phyloP scores from a whole-genome alignment of 2,329 filamentous ascomycete species.

The Curvularia verruculosa region DNA sequence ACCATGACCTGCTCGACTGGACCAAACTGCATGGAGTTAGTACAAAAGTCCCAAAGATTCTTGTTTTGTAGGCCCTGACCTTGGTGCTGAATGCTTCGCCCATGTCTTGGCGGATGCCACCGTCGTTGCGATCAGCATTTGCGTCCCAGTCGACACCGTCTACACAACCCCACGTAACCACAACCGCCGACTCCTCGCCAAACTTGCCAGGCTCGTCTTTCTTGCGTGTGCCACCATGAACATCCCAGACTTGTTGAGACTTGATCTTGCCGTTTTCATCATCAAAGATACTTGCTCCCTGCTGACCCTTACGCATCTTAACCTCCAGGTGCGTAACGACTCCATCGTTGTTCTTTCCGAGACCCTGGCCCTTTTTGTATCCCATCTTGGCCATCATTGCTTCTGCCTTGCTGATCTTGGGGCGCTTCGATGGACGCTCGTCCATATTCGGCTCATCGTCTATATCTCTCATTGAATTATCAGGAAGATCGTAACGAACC shows the following conservation, averaged over 20 bases:
- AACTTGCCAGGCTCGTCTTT: conserved; percentile 46
- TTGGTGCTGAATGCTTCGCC: conserved; percentile 90
- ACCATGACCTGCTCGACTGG: conserved; percentile 81
- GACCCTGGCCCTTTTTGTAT: conserved; percentile 85
- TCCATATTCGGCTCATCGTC: conserved; percentile 22
- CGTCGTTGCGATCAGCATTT: conserved; percentile 69
- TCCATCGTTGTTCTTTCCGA: conserved; percentile 81
- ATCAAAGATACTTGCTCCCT: conserved; percentile 29
- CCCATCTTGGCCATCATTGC: conserved; percentile 93
- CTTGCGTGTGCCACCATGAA: conserved; percentile 72
- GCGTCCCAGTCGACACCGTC: conserved; percentile 79
- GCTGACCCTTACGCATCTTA: conserved; percentile 32
- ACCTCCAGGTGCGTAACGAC: conserved; percentile 86
- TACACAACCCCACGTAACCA: conserved; percentile 84
- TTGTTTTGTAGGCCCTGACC: conserved; percentile 48
- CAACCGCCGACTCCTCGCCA: conserved; percentile 74
- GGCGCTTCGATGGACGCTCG: conserved; percentile 52
- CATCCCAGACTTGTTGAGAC: conserved; percentile 63
- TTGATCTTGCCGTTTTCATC: conserved; percentile 58
- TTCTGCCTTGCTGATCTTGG: conserved; percentile 62
- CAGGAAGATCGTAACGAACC: conserved; percentile 67
- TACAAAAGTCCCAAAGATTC: background rate
- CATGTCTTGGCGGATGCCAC: conserved; percentile 85
- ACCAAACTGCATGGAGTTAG: conserved; percentile 67
- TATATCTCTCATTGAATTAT: conserved; percentile 18